A percentile compares a stretch with the other conserved stretches of the same genome.
These are phyloP conservation scores for Blastomyces percursus DNA, from an alignment of 2,329 filamentous ascomycete genomes.

Conservation along the genomic window DNA sequence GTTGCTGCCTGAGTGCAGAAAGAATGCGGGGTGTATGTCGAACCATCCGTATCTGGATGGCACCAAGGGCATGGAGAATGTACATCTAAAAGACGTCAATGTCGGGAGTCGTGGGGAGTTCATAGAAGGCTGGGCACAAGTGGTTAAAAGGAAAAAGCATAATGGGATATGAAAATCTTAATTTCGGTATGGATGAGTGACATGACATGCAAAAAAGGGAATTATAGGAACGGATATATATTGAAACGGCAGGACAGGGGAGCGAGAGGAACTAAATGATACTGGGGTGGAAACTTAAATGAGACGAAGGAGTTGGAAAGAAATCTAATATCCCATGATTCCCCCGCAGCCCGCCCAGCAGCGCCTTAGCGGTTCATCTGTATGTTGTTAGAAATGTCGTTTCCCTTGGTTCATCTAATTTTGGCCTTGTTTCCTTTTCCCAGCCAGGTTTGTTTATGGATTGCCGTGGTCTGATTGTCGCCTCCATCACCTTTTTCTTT, in stretches of 20 bases:
- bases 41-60: slow-evolving; percentile 72
- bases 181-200: not conserved
- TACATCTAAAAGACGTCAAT: slow-evolving; percentile 57
- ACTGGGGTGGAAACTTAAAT: not conserved
- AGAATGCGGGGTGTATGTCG: slow-evolving; percentile 93
- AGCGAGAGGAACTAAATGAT: not conserved
- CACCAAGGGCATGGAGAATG: slow-evolving; percentile 75
- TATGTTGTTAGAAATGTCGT: not conserved
- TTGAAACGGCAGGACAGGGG: not conserved
- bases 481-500: not conserved
- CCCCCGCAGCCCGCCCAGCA: not conserved
- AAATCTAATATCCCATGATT: not conserved
- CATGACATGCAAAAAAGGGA: not conserved
- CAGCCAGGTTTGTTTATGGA: no score
- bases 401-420: not conserved
- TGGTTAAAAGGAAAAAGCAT: slow-evolving; percentile 65
- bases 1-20: slow-evolving; percentile 72
- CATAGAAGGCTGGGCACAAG: slow-evolving; percentile 85
- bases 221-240: not conserved
- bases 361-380: not conserved
- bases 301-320: not conserved
- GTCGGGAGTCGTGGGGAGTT: slow-evolving; percentile 80
- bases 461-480: not conserved
- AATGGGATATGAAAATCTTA: slow-evolving; percentile 2
- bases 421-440: not conserved